Conservation (phyloP, 2,329 filamentous ascomycete genomes). For the Penicillium sp. region DNA sequence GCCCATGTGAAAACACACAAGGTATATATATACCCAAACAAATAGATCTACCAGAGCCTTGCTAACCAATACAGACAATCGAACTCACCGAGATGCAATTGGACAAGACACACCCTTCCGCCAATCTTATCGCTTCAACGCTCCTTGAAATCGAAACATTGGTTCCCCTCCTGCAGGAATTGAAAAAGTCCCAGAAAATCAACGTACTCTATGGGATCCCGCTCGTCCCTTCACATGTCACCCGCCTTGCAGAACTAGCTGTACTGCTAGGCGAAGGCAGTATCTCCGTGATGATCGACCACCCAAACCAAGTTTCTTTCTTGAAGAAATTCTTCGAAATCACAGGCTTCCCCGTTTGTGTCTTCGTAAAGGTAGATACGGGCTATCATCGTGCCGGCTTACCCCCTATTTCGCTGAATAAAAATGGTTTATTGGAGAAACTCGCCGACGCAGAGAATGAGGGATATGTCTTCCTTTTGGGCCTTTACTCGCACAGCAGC, state of each 20-base stretch:
- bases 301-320: conserved; percentile 59
- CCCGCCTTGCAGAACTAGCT: conserved; percentile 60
- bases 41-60: not conserved
- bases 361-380: conserved; percentile 75
- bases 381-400: conserved; percentile 71
- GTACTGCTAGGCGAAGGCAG: conserved; percentile 55
- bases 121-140: conserved; percentile 70
- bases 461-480: conserved; percentile 50
- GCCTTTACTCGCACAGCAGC: conserved; percentile 72
- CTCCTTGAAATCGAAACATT: conserved; percentile 71
- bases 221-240: conserved; percentile 59
- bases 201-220: conserved; percentile 76
- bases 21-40: conserved; percentile 41
- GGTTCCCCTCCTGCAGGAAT: conserved; percentile 59
- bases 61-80: conserved; percentile 52
- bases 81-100: conserved; percentile 69
- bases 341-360: conserved; percentile 50
- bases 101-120: conserved; percentile 54
- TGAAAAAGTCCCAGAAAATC: conserved; percentile 53
- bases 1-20: conserved; percentile 86
- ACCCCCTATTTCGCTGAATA: conserved; percentile 47
- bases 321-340: conserved; percentile 46
- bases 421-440: conserved; percentile 31
- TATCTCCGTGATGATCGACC: conserved; percentile 68
- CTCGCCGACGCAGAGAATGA: conserved; percentile 26